phyloP scores from a whole-genome alignment of 139 green algal genomes.

The Micromonas pusilla region DNA sequence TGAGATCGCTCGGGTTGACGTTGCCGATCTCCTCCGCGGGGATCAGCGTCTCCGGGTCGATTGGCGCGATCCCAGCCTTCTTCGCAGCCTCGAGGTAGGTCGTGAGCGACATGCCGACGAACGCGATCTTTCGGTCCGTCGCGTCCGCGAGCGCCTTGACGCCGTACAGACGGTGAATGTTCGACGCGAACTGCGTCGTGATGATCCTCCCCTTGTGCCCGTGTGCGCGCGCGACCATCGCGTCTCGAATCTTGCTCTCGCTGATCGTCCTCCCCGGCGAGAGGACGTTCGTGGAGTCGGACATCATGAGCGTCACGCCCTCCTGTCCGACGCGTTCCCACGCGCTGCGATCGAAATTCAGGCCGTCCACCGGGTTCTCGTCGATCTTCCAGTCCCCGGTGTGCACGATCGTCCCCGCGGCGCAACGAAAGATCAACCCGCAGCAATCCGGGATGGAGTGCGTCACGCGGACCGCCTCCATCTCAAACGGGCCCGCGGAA shows the following conservation, averaged over 20 bases:
- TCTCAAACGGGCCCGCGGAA: conserved; percentile 42
- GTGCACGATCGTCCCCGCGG: conserved; percentile 88
- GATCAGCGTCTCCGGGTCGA: conserved; percentile 72
- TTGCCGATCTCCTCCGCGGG: conserved; percentile 55
- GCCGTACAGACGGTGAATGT: conserved; percentile 74
- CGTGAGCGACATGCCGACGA: conserved; percentile 83
- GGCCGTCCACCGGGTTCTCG: conserved; percentile 84
- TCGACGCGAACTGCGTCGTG: conserved; percentile 89
- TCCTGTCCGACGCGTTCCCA: conserved; percentile 35
- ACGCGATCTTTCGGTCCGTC: conserved; percentile 64
- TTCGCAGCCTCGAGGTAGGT: conserved; percentile 90
- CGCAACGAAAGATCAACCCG: conserved; percentile 78
- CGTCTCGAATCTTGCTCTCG: conserved; percentile 66
- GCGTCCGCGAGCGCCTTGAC: conserved; percentile 92
- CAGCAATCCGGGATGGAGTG: conserved; percentile 98
- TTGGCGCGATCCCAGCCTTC: conserved; percentile 58
- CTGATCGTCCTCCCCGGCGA: conserved; percentile 75
- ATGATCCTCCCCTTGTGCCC: conserved; percentile 75
- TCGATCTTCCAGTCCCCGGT: conserved; percentile 99
- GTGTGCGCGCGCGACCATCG: conserved; percentile 61
- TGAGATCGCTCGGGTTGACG: conserved; percentile 74
- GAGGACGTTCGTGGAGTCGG: conserved; percentile 95
- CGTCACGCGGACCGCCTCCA: conserved; percentile 81
- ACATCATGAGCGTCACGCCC: conserved; percentile 80
- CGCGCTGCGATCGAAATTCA: conserved; percentile 74